Percentiles rank a stretch among this genome's conserved stretches.
Conservation (phyloP, 2,329 filamentous ascomycete genomes). For the Fusarium heterosporum region DNA sequence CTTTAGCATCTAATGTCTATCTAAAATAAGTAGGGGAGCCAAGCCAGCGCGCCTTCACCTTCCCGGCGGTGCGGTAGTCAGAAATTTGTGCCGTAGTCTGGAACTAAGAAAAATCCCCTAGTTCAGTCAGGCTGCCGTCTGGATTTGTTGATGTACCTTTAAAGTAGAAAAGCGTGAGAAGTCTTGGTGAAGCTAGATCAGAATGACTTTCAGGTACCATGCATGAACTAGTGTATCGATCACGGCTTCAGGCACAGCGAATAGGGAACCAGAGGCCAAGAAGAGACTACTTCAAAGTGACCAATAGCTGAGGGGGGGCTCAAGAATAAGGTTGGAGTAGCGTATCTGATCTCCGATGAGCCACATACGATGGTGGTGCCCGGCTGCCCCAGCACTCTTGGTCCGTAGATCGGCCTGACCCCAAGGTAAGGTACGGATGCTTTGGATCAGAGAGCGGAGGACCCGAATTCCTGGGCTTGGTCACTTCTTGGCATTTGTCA, state of each 20-base stretch:
- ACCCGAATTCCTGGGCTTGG: conserved; percentile 15
- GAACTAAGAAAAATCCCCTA: not conserved
- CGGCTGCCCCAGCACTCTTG: not conserved
- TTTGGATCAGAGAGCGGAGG: not conserved
- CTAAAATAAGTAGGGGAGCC: not conserved
- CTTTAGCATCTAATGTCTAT: not conserved
- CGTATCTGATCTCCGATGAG: conserved; percentile 1
- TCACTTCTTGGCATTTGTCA: not conserved
- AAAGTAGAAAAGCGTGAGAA: not conserved
- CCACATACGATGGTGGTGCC: conserved; percentile 23
- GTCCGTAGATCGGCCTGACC: not conserved
- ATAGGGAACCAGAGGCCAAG: not conserved
- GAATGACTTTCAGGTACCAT: not conserved
- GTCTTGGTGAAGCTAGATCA: conserved; percentile 1
- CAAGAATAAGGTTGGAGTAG: conserved; percentile 30
- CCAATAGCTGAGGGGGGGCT: not conserved
- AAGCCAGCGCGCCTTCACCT: conserved; percentile 21
- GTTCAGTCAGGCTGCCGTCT: not conserved
- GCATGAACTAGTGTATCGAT: not conserved
- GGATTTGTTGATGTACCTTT: not conserved
- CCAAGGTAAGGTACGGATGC: no score
- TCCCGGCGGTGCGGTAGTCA: conserved; percentile 9
- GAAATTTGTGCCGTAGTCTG: conserved; percentile 7
- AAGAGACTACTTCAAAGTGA: not conserved
- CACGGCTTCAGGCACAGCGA: conserved; percentile 2